Conservation (phyloP, 257 asterid genomes). For the Fraxinus anomala region DNA sequence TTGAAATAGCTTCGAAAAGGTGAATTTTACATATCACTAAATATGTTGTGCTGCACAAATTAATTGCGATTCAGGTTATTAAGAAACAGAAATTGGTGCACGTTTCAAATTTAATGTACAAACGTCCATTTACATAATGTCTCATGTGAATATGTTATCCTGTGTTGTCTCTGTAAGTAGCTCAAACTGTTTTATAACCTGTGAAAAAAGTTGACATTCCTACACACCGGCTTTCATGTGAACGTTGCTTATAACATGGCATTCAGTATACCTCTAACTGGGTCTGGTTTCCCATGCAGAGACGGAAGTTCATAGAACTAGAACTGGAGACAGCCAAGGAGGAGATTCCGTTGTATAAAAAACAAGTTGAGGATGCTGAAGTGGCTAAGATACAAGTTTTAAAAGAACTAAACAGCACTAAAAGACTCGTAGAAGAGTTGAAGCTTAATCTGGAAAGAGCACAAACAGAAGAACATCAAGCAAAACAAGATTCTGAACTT, state of each 20-base stretch:
- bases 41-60: neutral
- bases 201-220: neutral
- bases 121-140: neutral
- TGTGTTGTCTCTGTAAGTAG: neutral
- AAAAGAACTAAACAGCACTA: conserved; percentile 78
- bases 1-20: neutral
- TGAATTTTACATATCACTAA: neutral
- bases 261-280: conserved; percentile 4
- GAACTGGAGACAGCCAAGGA: conserved; percentile 80
- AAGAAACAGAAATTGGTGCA: neutral
- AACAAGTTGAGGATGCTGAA: conserved; percentile 71
- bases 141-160: neutral
- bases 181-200: neutral
- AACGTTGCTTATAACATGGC: neutral
- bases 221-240: neutral
- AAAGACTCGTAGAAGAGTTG: conserved; percentile 78
- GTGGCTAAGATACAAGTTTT: conserved; percentile 65
- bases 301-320: conserved; percentile 74
- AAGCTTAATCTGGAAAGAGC: conserved; percentile 91
- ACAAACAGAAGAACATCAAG: conserved; percentile 87
- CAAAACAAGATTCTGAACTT: conserved; percentile 92
- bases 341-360: conserved; percentile 74
- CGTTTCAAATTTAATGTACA: neutral
- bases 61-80: neutral
- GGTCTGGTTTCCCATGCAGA: conserved; percentile 49